Evolutionary conservation across 108 stramenopile species (phyloP), one percentile per base, ranked within the genome.

Genomic region (Fragilaria radians): DNA sequence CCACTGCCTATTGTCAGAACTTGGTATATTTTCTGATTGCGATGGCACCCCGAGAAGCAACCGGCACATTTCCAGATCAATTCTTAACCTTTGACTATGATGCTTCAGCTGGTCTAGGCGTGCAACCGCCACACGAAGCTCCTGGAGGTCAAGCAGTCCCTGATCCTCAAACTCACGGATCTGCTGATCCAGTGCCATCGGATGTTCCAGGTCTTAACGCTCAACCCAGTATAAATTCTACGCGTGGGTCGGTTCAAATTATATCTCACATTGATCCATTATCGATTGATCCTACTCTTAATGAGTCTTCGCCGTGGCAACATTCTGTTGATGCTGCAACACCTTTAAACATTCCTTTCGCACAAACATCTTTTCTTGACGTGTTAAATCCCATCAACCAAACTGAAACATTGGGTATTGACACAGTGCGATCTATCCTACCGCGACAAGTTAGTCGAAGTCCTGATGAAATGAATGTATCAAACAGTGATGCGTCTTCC

Each of bases 11-110:
- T 42, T 42, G 7, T 14, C 7, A 14, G 14, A 42, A 42, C 7
- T 11, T 7, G 36, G 11, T 11, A 42, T 14, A 42, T 7, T 42
- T 14, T 14, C 14, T 42, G 36, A 7, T 42, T 42, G 36, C 48
- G 32, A 89, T 89, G 88, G 77, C 88, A 48, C 88, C 88, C 30
- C 63, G 88, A 54, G 85, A 86, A 71, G 82, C 84, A 22, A 89
- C 78, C 14, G 81, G 85, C 56, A 58, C 70, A 11, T 89, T 83
- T 58, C 82, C 82, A 4, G 88, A 89, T 66, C 78, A 86, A 30
- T 75, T 53, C 70, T 54, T 89, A 26, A 66, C 78, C 47, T 76
- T 84, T 49, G 88, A 89, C 32, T 83, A 79, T 57, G 88, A 86
- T 29, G 64, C 66, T 4, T 27, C 68, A 19, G 48, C 52, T 14